Evolutionary conservation across 2,329 filamentous ascomycete genomes (phyloP).

Genomic region (Aspergillus tubingensis): DNA sequence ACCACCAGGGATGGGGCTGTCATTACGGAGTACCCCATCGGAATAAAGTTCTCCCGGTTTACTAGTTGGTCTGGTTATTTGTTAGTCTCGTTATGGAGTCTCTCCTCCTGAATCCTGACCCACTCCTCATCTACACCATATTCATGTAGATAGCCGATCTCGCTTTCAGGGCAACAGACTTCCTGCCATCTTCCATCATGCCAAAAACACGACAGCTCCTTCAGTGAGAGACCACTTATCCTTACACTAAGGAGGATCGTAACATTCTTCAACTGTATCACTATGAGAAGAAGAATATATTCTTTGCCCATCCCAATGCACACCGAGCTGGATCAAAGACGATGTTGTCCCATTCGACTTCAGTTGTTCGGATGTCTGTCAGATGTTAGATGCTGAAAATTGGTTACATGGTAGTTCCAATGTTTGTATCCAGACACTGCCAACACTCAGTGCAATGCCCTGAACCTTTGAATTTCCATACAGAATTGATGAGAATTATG

Average conservation of each 20-base stretch:
- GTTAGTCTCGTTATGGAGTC: no score
- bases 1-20: no score
- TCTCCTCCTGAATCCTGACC: no score
- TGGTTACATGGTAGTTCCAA: constrained; percentile 27
- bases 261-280: constrained; percentile 13
- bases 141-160: no score
- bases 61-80: no score
- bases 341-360: constrained; percentile 8
- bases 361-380: no score
- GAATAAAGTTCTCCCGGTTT: no score
- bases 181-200: not conserved
- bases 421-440: not conserved
- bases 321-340: constrained; percentile 26
- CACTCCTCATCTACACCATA: no score
- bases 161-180: not conserved
- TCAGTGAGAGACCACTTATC: constrained; percentile 24
- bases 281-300: constrained; percentile 18
- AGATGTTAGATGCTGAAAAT: not conserved
- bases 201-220: constrained; percentile 11
- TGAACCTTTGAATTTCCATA: constrained; percentile 11
- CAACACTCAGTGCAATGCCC: not conserved
- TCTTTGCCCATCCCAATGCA: constrained; percentile 21
- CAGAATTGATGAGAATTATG: constrained; percentile 22
- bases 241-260: constrained; percentile 15
- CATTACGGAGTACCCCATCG: no score